Percentiles rank a stretch among this genome's conserved stretches.
Evolutionary conservation across 1,284 basidiomycete species (phyloP).

Genomic region (Tremellales sp.): DNA sequence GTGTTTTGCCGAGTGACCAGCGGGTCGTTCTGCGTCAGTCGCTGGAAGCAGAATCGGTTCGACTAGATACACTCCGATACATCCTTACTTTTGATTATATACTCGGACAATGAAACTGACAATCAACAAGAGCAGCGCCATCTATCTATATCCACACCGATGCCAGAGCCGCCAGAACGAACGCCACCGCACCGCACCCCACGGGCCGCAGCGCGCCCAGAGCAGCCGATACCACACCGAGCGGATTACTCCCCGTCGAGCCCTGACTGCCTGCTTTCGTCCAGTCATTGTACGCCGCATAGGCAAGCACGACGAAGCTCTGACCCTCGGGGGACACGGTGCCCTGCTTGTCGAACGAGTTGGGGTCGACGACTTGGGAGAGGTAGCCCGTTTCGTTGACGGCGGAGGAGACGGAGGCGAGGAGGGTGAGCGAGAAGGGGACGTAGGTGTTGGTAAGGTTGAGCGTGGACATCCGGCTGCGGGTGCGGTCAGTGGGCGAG

Average conservation of each 20-base stretch:
- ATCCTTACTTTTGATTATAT: too few species aligned
- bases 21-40: too few species aligned
- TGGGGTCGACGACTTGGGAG: constrained; percentile 66
- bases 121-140: too few species aligned
- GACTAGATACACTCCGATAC: too few species aligned
- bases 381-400: constrained; percentile 58
- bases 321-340: constrained; percentile 59
- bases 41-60: too few species aligned
- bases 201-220: too few species aligned
- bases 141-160: too few species aligned
- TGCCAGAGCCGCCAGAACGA: too few species aligned
- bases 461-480: constrained; percentile 44
- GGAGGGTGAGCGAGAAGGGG: constrained; percentile 29
- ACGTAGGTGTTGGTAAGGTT: constrained; percentile 42
- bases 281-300: constrained; percentile 71
- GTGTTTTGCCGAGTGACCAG: too few species aligned
- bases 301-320: constrained; percentile 67
- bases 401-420: constrained; percentile 32
- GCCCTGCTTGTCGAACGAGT: constrained; percentile 55
- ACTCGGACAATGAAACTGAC: too few species aligned
- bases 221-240: constrained; percentile 11
- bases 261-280: constrained; percentile 55
- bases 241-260: constrained; percentile 33
- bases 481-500: constrained; percentile 1
- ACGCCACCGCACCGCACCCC: too few species aligned